Evolutionary conservation across 352 stramenopile genomes (phyloP), one percentile per base, ranked within the genome.

Genomic region (Phytophthora rubi): DNA sequence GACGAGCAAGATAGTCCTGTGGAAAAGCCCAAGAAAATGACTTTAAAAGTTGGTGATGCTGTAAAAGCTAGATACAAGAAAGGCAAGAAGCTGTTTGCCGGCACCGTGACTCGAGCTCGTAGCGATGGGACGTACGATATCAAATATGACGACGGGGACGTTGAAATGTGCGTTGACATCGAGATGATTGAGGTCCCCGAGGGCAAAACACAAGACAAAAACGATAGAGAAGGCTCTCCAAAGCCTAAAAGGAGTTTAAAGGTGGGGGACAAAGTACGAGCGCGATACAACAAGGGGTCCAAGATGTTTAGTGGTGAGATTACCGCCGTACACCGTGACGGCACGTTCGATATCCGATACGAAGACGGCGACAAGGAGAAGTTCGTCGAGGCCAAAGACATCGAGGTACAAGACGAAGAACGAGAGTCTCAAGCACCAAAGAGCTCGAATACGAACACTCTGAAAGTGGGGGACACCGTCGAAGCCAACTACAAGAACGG

Each of bases 101-200:
- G 83, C 2, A 84, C 68, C 52, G 76, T 95, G 15, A 23, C 42
- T 0, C 55, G 80, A 32, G 77, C 74, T 2, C 71, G 80, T 47
- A 75, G 62, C 5, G 77, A 93, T 62, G 84, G 79, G 18, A 92
- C 82, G 6, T 92, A 79, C 37, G 87, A 94, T 45, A 71, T 96
- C 23, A 70, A 86, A 59, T 91, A 89, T 18, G 84, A 90, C n/a
- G 68, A 93, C 32, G 80, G 80, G 15, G 77, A 87, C n/a, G 54
- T 73, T 2, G 82, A 85, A 59, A 83, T 68, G 28, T 60, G 48
- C 1, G 77, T 82, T 2, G 61, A 62, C 3, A 54, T 65, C 18
- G 53, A 71, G 0, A 64, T 71, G 39, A 79, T 83, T 42, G 69
- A 80, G 44, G 45, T 63, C 45, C n/a, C 53, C 0, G 66, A 77